Evolutionary conservation across 345 rosid species (phyloP), one percentile per base, ranked within the genome.

Genomic region (Brassica nigra): DNA sequence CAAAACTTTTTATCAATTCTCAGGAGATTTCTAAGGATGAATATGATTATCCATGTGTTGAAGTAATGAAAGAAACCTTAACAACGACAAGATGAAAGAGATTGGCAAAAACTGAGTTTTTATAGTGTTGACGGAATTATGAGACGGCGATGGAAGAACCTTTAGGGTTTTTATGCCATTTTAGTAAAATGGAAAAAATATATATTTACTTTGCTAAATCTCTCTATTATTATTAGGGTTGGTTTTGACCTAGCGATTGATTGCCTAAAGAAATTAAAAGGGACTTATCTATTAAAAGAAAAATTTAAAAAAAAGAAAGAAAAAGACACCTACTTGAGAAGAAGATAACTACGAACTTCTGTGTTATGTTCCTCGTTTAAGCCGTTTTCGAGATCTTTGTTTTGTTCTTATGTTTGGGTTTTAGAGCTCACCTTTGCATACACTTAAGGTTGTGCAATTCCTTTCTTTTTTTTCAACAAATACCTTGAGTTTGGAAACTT

Each of bases 71-170:
- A 65, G 65, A 68, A 64, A 80, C 73, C 57, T 80, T 55, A 49
- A 74, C 69, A 62, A 67, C 15, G 77, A 66, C 75, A 15, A 78
- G 78, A 34, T 68, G 14, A 80, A 18, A 52, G 74, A 77, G 47
- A 42, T 18, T 18, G 39, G 59, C 37, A 54, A 55, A 52, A 54
- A 57, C 23, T 77, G 27, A 61, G 63, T 62, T 73, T 74, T 78
- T 78, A 68, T 82, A 70, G 74, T 74, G 74, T 78, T 54, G 81
- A 88, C 84, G 86, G 88, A 89, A 87, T 80, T 87, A 86, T 80
- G 80, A 80, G 96, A 92, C 97, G 97, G 97, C 97, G 92, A 87
- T 87, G 81, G 87, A 92, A 90, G 93, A 92, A 59, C 90, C 97
- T 95, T 88, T 92, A 90, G 97, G 98, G 94, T 75, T 91, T 91